Evolutionary conservation across 805 yeast genomes (phyloP).

Genomic region (Starmerella tilneyi): DNA sequence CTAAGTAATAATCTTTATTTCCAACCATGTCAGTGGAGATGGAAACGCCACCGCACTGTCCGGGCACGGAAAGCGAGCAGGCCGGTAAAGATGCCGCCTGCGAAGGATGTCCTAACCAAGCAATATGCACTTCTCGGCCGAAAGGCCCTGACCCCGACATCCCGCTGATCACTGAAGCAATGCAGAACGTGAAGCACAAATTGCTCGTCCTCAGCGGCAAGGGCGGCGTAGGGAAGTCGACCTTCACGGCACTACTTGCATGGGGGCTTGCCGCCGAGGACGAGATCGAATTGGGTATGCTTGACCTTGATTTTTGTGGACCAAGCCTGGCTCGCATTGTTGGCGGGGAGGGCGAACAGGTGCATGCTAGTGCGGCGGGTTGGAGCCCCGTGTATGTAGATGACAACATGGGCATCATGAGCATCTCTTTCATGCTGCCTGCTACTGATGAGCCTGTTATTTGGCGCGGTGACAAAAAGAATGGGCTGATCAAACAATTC

Average conservation of each 20-base stretch:
- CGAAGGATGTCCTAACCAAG: conserved; percentile 86
- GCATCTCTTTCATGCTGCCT: conserved; percentile 90
- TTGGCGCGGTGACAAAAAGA: conserved; percentile 97
- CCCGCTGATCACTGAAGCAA: conserved; percentile 57
- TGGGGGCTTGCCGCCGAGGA: conserved; percentile 82
- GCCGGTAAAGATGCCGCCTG: conserved; percentile 96
- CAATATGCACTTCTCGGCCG: conserved; percentile 67
- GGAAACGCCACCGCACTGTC: conserved; percentile 73
- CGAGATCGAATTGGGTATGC: conserved; percentile 80
- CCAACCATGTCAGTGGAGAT: conserved; percentile 4
- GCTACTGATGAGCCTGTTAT: conserved; percentile 86
- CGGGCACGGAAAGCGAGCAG: conserved; percentile 88
- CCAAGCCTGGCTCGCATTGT: conserved; percentile 93
- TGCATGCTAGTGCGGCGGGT: conserved; percentile 84
- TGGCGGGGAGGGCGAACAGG: conserved; percentile 76
- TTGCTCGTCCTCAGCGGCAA: conserved; percentile 60
- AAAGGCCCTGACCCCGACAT: conserved; percentile 95
- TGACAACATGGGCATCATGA: conserved; percentile 90
- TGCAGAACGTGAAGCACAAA: conserved; percentile 62
- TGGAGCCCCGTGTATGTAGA: conserved; percentile 96
- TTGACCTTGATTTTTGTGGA: conserved; percentile 97
- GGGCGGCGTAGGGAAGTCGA: conserved; percentile 89
- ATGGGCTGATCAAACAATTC: conserved; percentile 84
- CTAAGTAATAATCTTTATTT: too few species aligned
- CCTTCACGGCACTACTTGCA: conserved; percentile 89